phyloP scores from a whole-genome alignment of 2,329 filamentous ascomycete genomes.

The Apiospora marii region DNA sequence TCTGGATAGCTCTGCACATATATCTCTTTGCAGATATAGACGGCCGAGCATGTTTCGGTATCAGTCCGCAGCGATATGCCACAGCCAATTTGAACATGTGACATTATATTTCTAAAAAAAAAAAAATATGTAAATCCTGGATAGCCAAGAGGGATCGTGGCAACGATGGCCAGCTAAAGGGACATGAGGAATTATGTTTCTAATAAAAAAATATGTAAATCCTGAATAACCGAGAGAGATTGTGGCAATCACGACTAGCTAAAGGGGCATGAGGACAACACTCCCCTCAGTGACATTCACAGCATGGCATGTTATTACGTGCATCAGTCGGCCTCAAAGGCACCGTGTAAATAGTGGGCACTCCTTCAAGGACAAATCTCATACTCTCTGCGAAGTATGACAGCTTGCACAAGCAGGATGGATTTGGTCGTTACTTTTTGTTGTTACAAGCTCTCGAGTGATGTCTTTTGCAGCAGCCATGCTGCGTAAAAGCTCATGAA shows the following conservation, averaged over 20 bases:
- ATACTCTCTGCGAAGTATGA: not conserved
- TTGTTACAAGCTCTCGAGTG: conserved; percentile 16
- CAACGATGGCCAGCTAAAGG: not conserved
- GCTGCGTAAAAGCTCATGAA: not conserved
- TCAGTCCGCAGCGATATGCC: not conserved
- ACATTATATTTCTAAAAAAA: no score
- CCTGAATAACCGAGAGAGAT: not conserved
- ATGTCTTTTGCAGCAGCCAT: not conserved
- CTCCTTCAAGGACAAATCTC: not conserved
- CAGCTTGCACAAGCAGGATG: not conserved
- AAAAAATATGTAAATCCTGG: not conserved
- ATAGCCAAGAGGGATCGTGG: not conserved
- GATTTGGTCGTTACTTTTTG: not conserved
- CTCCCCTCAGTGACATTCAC: no score
- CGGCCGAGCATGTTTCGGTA: not conserved
- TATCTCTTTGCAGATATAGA: not conserved
- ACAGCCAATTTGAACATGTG: not conserved
- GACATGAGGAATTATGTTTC: not conserved
- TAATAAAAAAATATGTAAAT: not conserved
- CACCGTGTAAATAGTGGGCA: no score
- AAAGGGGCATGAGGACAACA: no score
- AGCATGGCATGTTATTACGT: not conserved
- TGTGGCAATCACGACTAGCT: not conserved
- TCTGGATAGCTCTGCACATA: no score
- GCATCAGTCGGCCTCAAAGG: not conserved